Conservation (phyloP, 768 basidiomycete species). For the Rhodocollybia butyracea region DNA sequence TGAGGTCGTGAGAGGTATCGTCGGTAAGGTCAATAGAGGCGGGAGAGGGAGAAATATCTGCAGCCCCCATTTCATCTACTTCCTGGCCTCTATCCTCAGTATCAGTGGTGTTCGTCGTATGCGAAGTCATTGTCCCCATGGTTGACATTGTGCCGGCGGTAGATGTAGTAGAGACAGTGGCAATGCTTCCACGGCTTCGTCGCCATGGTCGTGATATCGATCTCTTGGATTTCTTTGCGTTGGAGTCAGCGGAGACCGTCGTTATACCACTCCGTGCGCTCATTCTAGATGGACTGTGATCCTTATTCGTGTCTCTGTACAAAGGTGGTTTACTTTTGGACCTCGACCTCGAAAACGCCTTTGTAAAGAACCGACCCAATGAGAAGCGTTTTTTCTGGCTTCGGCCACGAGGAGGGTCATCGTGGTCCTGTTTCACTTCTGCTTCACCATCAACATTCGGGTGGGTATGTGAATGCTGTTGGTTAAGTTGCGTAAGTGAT, state of each 20-base stretch:
- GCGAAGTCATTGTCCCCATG: background rate
- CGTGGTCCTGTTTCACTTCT: too few relatives aligned
- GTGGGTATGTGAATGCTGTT: background rate
- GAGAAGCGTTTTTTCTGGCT: background rate
- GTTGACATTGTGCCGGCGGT: background rate
- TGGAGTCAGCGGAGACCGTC: background rate
- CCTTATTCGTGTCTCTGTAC: background rate
- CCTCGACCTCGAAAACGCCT: background rate
- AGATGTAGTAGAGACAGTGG: too few relatives aligned
- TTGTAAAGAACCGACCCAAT: background rate
- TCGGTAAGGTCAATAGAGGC: background rate
- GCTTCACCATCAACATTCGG: background rate
- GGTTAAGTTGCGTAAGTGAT: background rate
- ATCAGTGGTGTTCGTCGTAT: background rate
- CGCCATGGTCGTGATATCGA: background rate
- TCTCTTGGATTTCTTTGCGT: background rate
- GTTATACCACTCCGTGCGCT: background rate
- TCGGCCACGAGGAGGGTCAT: background rate
- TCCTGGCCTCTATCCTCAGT: background rate
- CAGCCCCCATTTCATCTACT: background rate
- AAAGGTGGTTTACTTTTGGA: background rate
- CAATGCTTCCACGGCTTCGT: background rate
- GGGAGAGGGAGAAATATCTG: background rate
- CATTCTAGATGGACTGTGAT: background rate
- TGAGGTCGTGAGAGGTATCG: background rate